Conservation (phyloP, 768 basidiomycete genomes). For the Roridomyces roridus region DNA sequence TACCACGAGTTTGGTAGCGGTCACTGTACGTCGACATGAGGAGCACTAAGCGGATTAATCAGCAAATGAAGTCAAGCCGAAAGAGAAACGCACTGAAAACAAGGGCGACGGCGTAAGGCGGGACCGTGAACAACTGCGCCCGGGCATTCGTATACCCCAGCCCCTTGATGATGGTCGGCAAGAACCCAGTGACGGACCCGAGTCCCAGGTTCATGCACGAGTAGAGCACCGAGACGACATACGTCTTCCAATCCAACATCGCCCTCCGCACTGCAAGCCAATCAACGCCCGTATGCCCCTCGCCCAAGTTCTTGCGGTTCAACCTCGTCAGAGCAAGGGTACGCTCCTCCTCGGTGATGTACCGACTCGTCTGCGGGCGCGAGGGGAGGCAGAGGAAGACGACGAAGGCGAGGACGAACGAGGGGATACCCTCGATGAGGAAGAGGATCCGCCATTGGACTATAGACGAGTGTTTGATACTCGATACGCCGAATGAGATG, state of each 20-base stretch:
- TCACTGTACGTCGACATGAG: conserved; percentile 14
- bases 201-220: conserved; percentile 19
- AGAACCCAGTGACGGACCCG: conserved; percentile 9
- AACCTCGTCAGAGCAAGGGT: conserved; percentile 11
- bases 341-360: conserved; percentile 11
- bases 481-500: conserved; percentile 11
- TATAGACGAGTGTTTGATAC: background rate
- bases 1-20: conserved; percentile 9
- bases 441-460: conserved; percentile 9
- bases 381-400: conserved; percentile 21
- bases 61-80: background rate
- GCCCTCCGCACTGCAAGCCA: conserved; percentile 6
- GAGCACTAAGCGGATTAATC: background rate
- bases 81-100: conserved; percentile 13
- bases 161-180: conserved; percentile 18
- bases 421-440: conserved; percentile 21
- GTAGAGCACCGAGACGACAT: conserved; percentile 4
- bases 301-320: conserved; percentile 12
- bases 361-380: conserved; percentile 10
- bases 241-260: conserved; percentile 17
- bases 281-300: conserved; percentile 19
- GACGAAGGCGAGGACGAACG: conserved; percentile 12
- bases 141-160: conserved; percentile 16
- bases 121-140: conserved; percentile 20
- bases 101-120: conserved; percentile 17